Evolutionary conservation across 1,284 basidiomycete species (phyloP), one percentile per base, ranked within the genome.

Genomic region (Cryptococcus floricola): DNA sequence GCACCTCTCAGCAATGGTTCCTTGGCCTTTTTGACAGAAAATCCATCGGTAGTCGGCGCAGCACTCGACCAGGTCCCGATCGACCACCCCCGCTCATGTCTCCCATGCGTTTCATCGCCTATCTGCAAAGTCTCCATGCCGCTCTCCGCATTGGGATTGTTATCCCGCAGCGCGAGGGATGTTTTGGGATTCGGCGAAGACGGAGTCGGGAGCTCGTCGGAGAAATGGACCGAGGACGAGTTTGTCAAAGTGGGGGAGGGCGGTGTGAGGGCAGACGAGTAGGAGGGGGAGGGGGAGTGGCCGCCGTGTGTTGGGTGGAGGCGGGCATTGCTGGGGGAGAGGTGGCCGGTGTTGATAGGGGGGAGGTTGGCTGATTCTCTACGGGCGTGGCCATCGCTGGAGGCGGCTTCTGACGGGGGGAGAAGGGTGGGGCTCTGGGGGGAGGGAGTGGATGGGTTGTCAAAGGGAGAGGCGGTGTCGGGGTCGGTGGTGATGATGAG

Each of bases 121-220:
- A 88, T 76, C 16, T 79, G 71, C 5, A 87, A 78, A 2, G 84
- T 85, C 2, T 82, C 78, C 27, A 80, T 64, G 10, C 85, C 87
- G 39, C 76, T 79, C 25, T 77, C 78, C 18, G 82, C 81, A 13
- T 86, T 83, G 0, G 87, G 89, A 48, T 83, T 79, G 70, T 90
- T 91, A 48, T 86, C 82, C 37, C 90, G 81, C 44, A 91, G 71
- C 2, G 82, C 82, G 5, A 86, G 70, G 5, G 85, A 79, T 2
- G 82, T 60, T 18, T 41, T 27, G 6, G 37, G 59, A 1, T 31
- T 45, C n/a, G 67, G 61, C 2, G 66, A 59, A 27, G 52, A 45
- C 16, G 73, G 66, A 13, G 67, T 64, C 19, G 53, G 58, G 12
- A 60, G 46, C 39, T 73, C 67, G n/a, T 71, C 68, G 9, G 60